These are phyloP conservation scores for Candida loeiensis DNA, from an alignment of 805 yeast genomes.

Conservation along the genomic window DNA sequence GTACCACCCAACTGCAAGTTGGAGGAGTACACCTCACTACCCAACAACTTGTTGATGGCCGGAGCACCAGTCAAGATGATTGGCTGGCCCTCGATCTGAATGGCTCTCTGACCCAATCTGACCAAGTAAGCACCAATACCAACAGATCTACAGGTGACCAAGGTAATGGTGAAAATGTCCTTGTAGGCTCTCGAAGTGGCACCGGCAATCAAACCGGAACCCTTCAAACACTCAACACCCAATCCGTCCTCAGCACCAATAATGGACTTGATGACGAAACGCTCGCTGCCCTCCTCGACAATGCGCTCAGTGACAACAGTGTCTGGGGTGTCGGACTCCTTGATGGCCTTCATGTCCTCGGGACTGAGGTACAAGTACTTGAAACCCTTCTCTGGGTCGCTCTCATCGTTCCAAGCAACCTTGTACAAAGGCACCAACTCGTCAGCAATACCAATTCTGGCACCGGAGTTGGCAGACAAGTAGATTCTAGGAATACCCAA, in stretches of 20 bases:
- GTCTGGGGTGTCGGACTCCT: conserved; percentile 55
- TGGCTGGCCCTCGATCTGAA: conserved; percentile 98
- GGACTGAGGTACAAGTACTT: conserved; percentile 77
- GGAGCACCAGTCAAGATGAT: conserved; percentile 99
- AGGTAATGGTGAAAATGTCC: conserved; percentile 95
- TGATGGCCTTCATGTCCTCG: conserved; percentile 56
- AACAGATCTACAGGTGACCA: conserved; percentile 98
- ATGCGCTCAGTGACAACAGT: conserved; percentile 70
- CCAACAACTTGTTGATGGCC: conserved; percentile 93
- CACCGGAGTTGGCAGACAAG: conserved; percentile 98
- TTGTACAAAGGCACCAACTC: conserved; percentile 85
- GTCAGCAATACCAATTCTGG: conserved; percentile 97
- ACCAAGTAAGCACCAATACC: conserved; percentile 99
- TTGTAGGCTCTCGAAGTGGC: conserved; percentile 96
- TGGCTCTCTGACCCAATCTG: conserved; percentile 97
- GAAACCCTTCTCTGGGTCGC: conserved; percentile 81
- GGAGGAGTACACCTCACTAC: conserved; percentile 95
- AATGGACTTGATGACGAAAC: conserved; percentile 77
- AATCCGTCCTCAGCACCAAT: conserved; percentile 94
- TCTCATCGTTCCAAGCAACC: conserved; percentile 87
- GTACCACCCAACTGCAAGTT: conserved; percentile 99
- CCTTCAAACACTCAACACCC: conserved; percentile 97
- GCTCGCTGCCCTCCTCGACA: conserved; percentile 81
- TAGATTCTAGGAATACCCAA: conserved; percentile 94
- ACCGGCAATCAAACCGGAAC: conserved; percentile 98